phyloP scores from a whole-genome alignment of 768 basidiomycete species.

The Peribolospora kevripleyi region DNA sequence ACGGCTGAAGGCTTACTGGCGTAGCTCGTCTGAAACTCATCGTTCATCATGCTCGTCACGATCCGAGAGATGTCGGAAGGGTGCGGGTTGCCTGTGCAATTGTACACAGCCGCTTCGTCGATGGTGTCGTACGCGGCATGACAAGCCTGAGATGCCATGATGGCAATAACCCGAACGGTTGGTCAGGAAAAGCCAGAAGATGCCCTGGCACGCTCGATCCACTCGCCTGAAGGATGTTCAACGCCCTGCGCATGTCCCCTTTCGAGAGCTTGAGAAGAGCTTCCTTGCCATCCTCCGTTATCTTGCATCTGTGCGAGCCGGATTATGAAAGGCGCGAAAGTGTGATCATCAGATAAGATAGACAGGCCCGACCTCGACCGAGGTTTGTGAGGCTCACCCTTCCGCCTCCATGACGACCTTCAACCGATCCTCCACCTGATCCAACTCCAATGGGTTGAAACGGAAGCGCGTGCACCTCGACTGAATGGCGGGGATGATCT shows the following conservation, averaged over 20 bases:
- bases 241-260: slow-evolving; percentile 89
- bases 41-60: slow-evolving; percentile 81
- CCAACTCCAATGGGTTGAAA: slow-evolving; percentile 71
- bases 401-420: slow-evolving; percentile 57
- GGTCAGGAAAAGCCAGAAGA: neutral
- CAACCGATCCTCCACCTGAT: slow-evolving; percentile 63
- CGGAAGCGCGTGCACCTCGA: slow-evolving; percentile 94
- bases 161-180: too few relatives aligned
- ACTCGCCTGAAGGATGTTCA: slow-evolving; percentile 63
- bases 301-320: slow-evolving; percentile 37
- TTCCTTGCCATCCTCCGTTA: slow-evolving; percentile 61
- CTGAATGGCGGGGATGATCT: slow-evolving; percentile 93
- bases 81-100: slow-evolving; percentile 89
- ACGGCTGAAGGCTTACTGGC: slow-evolving; percentile 16
- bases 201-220: neutral
- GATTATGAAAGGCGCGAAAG: neutral
- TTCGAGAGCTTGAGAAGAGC: slow-evolving; percentile 82
- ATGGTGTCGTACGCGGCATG: slow-evolving; percentile 81
- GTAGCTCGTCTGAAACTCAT: slow-evolving; percentile 82
- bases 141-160: slow-evolving; percentile 33
- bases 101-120: slow-evolving; percentile 79
- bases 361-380: neutral
- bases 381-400: slow-evolving; percentile 29
- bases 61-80: slow-evolving; percentile 82
- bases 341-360: neutral